Percentiles rank a stretch among this genome's conserved stretches.
Conservation (phyloP, 805 yeast species). For the Nakazawaea siamensis region DNA sequence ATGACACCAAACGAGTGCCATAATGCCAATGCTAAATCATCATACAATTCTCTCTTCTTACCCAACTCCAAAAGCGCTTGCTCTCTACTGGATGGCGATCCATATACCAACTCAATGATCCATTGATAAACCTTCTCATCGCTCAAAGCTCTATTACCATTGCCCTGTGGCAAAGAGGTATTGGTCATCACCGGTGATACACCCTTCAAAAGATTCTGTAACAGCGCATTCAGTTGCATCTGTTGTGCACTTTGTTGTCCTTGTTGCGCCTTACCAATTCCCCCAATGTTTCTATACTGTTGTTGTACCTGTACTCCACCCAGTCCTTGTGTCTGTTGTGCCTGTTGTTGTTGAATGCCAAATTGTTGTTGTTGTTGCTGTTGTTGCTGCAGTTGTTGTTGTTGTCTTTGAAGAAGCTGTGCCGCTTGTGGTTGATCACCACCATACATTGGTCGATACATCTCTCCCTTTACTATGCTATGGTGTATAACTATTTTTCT, state of each 20-base stretch:
- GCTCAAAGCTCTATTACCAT: constrained; percentile 36
- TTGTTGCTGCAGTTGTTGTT: constrained; percentile 11
- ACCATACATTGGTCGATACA: constrained; percentile 10
- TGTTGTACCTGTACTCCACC: not conserved
- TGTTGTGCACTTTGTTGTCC: constrained; percentile 12
- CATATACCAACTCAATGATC: constrained; percentile 85
- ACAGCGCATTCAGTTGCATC: constrained; percentile 4
- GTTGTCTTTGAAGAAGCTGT: constrained; percentile 11
- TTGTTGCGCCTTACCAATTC: not conserved
- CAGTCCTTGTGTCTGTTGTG: no score
- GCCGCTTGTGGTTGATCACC: constrained; percentile 12
- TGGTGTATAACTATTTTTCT: no score
- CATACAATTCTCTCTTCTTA: constrained; percentile 89
- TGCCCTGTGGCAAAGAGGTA: constrained; percentile 5
- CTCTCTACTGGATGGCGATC: constrained; percentile 67
- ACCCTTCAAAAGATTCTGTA: not conserved
- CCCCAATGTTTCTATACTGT: no score
- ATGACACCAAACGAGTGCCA: constrained; percentile 98
- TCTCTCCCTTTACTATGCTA: no score
- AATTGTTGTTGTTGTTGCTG: constrained; percentile 17
- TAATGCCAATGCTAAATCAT: constrained; percentile 82
- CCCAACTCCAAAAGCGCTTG: constrained; percentile 90
- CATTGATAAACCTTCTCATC: constrained; percentile 84
- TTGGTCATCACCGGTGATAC: not conserved
- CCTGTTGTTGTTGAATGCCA: constrained; percentile 8